Conservation (phyloP, 2,329 filamentous ascomycete species). For the Calonectria naviculata region DNA sequence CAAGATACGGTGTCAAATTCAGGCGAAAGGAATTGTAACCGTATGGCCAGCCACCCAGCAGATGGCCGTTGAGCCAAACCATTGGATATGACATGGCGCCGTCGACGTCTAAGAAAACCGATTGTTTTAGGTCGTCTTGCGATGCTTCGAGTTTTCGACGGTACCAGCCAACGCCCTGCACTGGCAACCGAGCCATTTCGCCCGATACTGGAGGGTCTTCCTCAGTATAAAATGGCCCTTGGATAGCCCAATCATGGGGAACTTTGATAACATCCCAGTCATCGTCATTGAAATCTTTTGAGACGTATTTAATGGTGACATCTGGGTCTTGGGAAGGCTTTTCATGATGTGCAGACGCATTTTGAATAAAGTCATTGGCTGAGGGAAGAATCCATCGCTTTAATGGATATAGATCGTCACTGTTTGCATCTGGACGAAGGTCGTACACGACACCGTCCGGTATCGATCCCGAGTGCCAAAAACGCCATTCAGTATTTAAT, state of each 20-base stretch:
- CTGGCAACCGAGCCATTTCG: background rate
- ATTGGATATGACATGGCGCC: background rate
- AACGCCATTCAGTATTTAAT: background rate
- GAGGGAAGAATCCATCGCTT: background rate
- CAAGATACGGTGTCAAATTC: background rate
- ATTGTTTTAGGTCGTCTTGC: background rate
- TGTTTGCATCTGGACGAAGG: background rate
- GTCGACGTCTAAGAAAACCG: background rate
- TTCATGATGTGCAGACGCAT: background rate
- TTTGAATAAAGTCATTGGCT: background rate
- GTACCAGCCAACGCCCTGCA: slow-evolving; percentile 1
- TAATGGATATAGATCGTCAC: background rate
- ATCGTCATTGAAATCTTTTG: background rate
- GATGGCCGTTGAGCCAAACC: background rate
- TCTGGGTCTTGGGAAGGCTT: background rate
- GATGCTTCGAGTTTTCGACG: background rate
- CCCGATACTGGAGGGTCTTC: background rate
- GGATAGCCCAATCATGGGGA: background rate
- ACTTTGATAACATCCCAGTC: background rate
- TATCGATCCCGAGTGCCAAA: background rate
- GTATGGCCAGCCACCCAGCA: background rate
- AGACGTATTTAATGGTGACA: background rate
- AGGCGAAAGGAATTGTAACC: background rate
- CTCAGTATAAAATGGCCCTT: background rate
- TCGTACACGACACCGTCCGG: background rate